Conservation (phyloP, 768 basidiomycete species). For the Sistotremastrum niveocremeum region DNA sequence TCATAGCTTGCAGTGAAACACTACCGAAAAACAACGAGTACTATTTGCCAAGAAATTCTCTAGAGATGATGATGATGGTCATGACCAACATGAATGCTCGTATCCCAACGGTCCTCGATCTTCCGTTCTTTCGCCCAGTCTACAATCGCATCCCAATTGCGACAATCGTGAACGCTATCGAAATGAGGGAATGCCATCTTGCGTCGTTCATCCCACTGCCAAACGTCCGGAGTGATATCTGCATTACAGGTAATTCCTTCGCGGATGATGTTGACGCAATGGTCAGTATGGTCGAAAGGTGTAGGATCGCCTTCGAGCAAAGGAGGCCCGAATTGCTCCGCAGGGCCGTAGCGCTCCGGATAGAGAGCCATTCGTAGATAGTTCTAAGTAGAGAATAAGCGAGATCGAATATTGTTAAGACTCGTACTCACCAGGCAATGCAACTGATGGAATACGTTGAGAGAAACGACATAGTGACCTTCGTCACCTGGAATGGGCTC, state of each 20-base stretch:
- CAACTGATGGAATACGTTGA: conserved; percentile 18
- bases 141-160: conserved; percentile 10
- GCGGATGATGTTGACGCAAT: conserved; percentile 15
- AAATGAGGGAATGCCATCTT: not conserved
- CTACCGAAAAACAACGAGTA: too few species aligned
- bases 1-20: too few species aligned
- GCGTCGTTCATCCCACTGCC: conserved; percentile 14
- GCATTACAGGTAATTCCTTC: conserved; percentile 14
- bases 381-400: too few species aligned
- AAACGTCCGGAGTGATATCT: conserved; percentile 14
- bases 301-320: too few species aligned
- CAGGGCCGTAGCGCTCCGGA: too few species aligned
- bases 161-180: conserved; percentile 10
- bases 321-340: too few species aligned
- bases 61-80: too few species aligned
- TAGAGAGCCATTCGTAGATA: too few species aligned
- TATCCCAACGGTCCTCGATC: too few species aligned
- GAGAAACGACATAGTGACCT: conserved; percentile 10
- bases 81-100: too few species aligned
- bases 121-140: conserved; percentile 8
- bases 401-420: too few species aligned
- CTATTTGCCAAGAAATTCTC: too few species aligned
- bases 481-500: conserved; percentile 12
- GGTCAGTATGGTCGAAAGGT: conserved; percentile 7
- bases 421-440: conserved; percentile 12